Percentiles rank a stretch among this genome's conserved stretches.
These are phyloP conservation scores for Emergomyces africanus DNA, from an alignment of 2,329 filamentous ascomycete genomes.

Conservation along the genomic window DNA sequence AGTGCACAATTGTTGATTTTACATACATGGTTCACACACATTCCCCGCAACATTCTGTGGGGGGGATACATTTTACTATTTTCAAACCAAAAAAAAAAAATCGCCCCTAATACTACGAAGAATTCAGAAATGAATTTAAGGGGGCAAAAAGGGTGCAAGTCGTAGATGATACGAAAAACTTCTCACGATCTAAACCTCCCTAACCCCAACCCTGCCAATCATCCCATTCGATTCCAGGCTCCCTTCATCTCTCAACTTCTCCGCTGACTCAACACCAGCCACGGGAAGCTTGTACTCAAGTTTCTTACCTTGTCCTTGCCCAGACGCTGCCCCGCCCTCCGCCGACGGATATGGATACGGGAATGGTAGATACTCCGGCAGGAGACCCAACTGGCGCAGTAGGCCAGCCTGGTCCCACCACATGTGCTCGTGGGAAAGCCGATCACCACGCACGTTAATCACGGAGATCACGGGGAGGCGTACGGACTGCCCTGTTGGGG, in stretches of 20 bases:
- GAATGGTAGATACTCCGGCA: constrained; percentile 53
- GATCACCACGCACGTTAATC: constrained; percentile 40
- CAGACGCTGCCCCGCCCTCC: constrained; percentile 23
- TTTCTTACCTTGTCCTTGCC: constrained; percentile 27
- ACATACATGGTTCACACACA: no score
- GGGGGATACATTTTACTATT: no score
- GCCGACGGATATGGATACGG: constrained; percentile 46
- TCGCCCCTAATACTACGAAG: no score
- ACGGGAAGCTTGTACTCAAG: constrained; percentile 51
- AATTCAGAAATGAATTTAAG: no score
- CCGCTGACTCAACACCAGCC: constrained; percentile 41
- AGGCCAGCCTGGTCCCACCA: constrained; percentile 53
- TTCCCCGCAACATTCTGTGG: no score
- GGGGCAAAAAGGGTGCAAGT: no score
- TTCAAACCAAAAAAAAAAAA: no score
- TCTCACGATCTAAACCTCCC: not conserved
- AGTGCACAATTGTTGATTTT: no score
- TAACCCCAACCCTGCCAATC: constrained; percentile 27
- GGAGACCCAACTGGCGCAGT: constrained; percentile 44
- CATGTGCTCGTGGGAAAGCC: constrained; percentile 41
- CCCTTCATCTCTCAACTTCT: constrained; percentile 40
- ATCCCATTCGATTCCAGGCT: constrained; percentile 43
- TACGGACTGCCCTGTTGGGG: constrained; percentile 43
- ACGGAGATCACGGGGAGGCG: constrained; percentile 46
- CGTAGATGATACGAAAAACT: no score